These are phyloP conservation scores for Ganoderma lucidum DNA, from an alignment of 1,284 basidiomycete species.

Conservation along the genomic window DNA sequence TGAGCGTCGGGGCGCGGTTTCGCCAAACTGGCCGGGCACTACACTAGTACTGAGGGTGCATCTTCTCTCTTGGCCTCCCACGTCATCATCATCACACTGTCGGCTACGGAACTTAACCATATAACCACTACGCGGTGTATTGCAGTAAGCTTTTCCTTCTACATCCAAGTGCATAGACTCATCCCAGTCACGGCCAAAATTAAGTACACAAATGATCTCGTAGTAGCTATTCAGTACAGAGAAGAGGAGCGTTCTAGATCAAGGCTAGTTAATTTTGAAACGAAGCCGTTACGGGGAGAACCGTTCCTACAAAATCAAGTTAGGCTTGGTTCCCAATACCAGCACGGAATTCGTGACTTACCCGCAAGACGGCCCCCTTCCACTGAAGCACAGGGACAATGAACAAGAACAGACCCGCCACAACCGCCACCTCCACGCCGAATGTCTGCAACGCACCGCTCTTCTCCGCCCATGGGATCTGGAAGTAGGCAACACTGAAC, in stretches of 20 bases:
- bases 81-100: constrained; percentile 3
- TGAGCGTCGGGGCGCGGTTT: background rate
- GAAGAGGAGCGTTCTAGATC: background rate
- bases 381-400: constrained; percentile 59
- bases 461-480: constrained; percentile 64
- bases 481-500: constrained; percentile 71
- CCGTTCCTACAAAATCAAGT: constrained; percentile 17
- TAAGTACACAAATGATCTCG: background rate
- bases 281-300: constrained; percentile 19
- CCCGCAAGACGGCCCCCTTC: constrained; percentile 54
- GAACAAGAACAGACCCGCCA: constrained; percentile 57
- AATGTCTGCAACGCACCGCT: constrained; percentile 64
- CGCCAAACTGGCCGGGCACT: background rate
- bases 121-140: background rate
- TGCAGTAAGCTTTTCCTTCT: background rate
- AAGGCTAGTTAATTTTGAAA: background rate
- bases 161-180: background rate
- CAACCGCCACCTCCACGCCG: constrained; percentile 66
- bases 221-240: background rate
- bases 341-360: constrained; percentile 36
- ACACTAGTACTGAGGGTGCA: too few species aligned
- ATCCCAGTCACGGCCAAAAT: background rate
- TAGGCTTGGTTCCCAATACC: background rate
- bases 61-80: background rate
- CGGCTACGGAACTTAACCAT: background rate